Evolutionary conservation across 2,329 filamentous ascomycete genomes (phyloP), one percentile per base, ranked within the genome.

Genomic region (Dactylellina cionopaga): DNA sequence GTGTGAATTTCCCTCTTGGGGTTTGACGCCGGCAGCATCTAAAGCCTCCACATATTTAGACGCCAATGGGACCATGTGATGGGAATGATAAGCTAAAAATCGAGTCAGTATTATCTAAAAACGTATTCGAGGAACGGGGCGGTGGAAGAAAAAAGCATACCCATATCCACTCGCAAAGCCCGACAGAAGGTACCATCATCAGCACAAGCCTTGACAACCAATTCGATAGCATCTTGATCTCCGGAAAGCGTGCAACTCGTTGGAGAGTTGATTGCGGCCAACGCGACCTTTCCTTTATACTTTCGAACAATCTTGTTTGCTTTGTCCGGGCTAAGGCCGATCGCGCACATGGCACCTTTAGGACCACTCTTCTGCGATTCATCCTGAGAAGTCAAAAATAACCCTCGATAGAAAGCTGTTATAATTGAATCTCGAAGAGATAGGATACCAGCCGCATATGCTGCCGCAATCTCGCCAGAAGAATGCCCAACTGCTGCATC

Each of bases 401-500:
- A 51, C 0, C 83, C 83, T 7, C 83, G 80, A 46, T 80, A 80
- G 64, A 81, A 83, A 0, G 82, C 81, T 0, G 79, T 75, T 1
- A 76, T 76, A 51, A 83, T 80, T 5, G 82, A 82, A 3, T 80
- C 79, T 13, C 77, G 66, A 0, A 78, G 75, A 0, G 80, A 77
- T 2, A 84, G 65, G 0, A 75, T 66, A 0, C 82, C 81, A 0
- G 79, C 77, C 0, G 81, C 81, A 47, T 83, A 83, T 0, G 82
- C 82, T 0, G 82, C 83, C 0, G 80, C 82, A 31, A 84, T 82
- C 66, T 84, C 83, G 0, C 83, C 83, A 1, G 76, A 79, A 0
- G 81, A 82, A 64, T 84, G 83, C 0, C 83, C 83, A 2, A 83
- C 78, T 0, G 81, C 80, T 0, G 77, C 79, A 5, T 75, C 25